Conservation (phyloP, 208 protist species). For the Naegleria gruberi region DNA sequence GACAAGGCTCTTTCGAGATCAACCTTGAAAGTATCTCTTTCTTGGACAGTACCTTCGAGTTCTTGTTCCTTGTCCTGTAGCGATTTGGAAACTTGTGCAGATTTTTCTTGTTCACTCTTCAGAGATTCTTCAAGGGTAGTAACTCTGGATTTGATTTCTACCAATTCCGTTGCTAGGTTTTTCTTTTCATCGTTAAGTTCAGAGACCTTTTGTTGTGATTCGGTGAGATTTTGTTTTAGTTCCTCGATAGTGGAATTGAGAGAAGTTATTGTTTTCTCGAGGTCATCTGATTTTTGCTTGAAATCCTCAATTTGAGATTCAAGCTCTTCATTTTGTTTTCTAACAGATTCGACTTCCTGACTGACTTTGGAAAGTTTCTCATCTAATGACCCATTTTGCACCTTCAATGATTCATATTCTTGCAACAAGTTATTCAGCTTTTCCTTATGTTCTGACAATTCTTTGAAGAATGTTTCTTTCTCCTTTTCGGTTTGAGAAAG, state of each 20-base stretch:
- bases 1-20: background rate
- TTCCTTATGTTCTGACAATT: background rate
- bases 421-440: background rate
- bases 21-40: background rate
- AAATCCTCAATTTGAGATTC: background rate
- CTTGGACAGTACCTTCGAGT: background rate
- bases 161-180: background rate
- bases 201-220: background rate
- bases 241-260: background rate
- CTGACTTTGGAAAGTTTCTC: background rate
- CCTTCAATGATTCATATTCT: background rate
- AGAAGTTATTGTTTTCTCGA: background rate
- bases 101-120: background rate
- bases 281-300: background rate
- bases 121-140: background rate
- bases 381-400: too few relatives aligned
- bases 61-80: background rate
- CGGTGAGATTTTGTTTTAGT: background rate
- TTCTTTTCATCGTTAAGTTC: background rate
- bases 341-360: background rate
- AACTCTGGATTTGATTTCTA: background rate
- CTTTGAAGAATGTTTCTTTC: background rate
- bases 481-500: background rate
- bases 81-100: background rate
- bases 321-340: background rate